Conservation (phyloP, 2,329 filamentous ascomycete genomes). For the Ceratocystis diversiconidia region DNA sequence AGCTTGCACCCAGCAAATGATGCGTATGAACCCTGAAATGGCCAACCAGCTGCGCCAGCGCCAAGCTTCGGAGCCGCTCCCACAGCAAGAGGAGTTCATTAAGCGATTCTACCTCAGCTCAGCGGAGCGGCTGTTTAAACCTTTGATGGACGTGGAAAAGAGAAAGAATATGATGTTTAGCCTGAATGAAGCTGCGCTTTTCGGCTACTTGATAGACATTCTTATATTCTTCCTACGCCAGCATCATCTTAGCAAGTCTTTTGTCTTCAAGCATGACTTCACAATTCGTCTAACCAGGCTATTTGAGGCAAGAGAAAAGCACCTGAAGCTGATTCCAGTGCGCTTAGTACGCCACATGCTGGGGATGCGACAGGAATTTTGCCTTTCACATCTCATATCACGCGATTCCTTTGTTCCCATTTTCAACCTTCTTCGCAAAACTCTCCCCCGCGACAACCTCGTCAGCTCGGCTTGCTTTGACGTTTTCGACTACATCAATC, state of each 20-base stretch:
- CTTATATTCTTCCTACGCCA: conserved; percentile 87
- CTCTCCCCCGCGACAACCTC: conserved; percentile 83
- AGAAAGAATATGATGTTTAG: conserved; percentile 55
- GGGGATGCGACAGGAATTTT: conserved; percentile 78
- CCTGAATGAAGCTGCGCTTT: conserved; percentile 77
- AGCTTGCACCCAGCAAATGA: conserved; percentile 22
- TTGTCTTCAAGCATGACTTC: conserved; percentile 68
- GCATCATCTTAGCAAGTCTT: conserved; percentile 77
- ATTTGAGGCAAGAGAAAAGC: conserved; percentile 72
- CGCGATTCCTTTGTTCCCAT: conserved; percentile 73
- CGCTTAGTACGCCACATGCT: conserved; percentile 88
- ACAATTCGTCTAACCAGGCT: conserved; percentile 69
- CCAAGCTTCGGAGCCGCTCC: conserved; percentile 38
- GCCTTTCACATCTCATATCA: conserved; percentile 69
- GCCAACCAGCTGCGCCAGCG: conserved; percentile 28
- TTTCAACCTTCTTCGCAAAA: conserved; percentile 67
- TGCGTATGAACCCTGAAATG: conserved; percentile 22
- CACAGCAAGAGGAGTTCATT: conserved; percentile 74
- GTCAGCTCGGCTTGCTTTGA: conserved; percentile 89
- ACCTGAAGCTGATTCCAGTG: conserved; percentile 82
- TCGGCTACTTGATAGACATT: conserved; percentile 81
- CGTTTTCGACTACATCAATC: conserved; percentile 80
- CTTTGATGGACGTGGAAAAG: conserved; percentile 65
- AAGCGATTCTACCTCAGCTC: conserved; percentile 81
- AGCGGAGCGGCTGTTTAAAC: conserved; percentile 71